These are phyloP conservation scores for Trypanosoma lewisi DNA, from an alignment of 208 protist species.

Conservation along the genomic window DNA sequence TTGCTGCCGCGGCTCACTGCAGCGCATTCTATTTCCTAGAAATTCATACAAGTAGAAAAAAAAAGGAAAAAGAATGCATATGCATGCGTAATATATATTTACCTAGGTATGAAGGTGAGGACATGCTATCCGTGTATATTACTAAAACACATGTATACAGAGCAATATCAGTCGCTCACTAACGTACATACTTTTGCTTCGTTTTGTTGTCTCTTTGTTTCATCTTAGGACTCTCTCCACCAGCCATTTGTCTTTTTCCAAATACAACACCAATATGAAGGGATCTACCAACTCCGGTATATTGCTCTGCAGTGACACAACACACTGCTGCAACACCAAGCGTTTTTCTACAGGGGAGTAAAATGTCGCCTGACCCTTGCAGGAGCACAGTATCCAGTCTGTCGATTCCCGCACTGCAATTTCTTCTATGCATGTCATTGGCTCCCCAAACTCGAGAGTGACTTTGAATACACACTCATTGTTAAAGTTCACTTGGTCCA, in stretches of 20 bases:
- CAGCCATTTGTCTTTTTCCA: conserved; percentile 57
- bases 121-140: neutral
- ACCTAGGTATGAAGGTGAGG: neutral
- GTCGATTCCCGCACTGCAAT: conserved; percentile 80
- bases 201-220: conserved; percentile 10
- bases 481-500: conserved; percentile 72
- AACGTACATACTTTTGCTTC: too few relatives aligned
- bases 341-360: conserved; percentile 75
- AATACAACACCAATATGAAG: conserved; percentile 51
- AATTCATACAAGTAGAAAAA: neutral
- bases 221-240: conserved; percentile 62
- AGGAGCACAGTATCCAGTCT: conserved; percentile 75
- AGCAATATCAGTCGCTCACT: neutral
- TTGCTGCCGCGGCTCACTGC: conserved; percentile 3
- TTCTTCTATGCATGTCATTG: conserved; percentile 54
- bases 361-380: conserved; percentile 55
- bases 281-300: conserved; percentile 46
- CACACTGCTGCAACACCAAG: conserved; percentile 68
- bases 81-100: neutral
- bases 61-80: conserved; percentile 7
- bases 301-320: conserved; percentile 61
- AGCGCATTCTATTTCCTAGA: conserved; percentile 3
- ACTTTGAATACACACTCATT: conserved; percentile 61
- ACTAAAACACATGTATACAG: conserved; percentile 1
- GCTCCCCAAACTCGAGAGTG: conserved; percentile 66